Percentiles rank a stretch among this genome's conserved stretches.
Evolutionary conservation across 441 rosid genomes (phyloP).

Genomic region (Euphorbia celastroides): DNA sequence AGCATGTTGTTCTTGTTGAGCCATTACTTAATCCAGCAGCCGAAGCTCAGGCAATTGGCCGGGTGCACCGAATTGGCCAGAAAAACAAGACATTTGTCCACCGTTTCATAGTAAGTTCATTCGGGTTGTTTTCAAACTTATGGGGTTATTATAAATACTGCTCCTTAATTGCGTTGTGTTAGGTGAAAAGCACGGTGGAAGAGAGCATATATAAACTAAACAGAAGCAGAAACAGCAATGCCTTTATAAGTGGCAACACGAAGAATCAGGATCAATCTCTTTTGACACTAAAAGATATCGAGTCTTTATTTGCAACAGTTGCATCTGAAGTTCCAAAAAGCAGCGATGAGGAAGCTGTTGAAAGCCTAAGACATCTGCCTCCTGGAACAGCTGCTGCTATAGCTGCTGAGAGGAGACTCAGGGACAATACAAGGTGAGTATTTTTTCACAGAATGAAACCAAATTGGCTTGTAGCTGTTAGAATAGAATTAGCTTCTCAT

Average conservation of each 20-base stretch:
- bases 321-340: conserved; percentile 25
- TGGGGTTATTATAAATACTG: no score
- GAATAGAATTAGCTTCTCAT: not conserved
- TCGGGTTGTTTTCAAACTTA: not conserved
- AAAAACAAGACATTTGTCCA: conserved; percentile 72
- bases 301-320: conserved; percentile 60
- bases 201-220: conserved; percentile 89
- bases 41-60: conserved; percentile 94
- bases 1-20: conserved; percentile 91
- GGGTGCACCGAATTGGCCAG: conserved; percentile 95
- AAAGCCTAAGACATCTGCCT: conserved; percentile 61
- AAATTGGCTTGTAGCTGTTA: not conserved
- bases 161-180: no score
- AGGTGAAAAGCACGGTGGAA: conserved; percentile 87
- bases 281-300: conserved; percentile 73
- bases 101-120: conserved; percentile 66
- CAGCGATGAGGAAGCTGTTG: conserved; percentile 30
- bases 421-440: conserved; percentile 23
- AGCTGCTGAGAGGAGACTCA: conserved; percentile 88
- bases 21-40: conserved; percentile 95
- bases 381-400: conserved; percentile 78
- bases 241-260: conserved; percentile 74
- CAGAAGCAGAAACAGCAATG: conserved; percentile 56
- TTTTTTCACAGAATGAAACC: not conserved
- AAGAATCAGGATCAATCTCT: conserved; percentile 85